A percentile compares a stretch with the other conserved stretches of the same genome.
Evolutionary conservation across 768 basidiomycete genomes (phyloP).

Genomic region (Lepiota brunneoincarnata): DNA sequence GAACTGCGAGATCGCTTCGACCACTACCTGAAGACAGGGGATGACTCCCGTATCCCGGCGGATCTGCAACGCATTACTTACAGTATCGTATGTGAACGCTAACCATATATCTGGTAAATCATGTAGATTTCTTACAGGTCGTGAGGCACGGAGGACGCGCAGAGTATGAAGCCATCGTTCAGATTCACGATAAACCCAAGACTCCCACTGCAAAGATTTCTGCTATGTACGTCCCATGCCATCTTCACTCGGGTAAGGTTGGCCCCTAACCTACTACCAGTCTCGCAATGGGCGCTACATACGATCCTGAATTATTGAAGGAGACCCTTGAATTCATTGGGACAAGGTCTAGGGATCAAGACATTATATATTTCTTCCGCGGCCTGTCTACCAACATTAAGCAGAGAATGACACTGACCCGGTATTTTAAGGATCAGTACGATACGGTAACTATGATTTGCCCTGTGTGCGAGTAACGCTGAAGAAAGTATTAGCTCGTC

Average conservation of each 20-base stretch:
- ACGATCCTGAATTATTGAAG: slow-evolving; percentile 53
- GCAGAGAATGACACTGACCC: slow-evolving; percentile 49
- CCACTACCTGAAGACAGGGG: slow-evolving; percentile 64
- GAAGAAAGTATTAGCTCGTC: slow-evolving; percentile 40
- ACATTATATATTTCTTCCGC: slow-evolving; percentile 61
- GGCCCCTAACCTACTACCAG: slow-evolving; percentile 33
- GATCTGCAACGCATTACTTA: slow-evolving; percentile 68
- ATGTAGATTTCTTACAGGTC: slow-evolving; percentile 38
- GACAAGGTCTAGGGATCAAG: slow-evolving; percentile 53
- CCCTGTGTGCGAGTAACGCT: not conserved
- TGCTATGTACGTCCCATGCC: slow-evolving; percentile 52
- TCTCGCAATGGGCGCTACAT: slow-evolving; percentile 59
- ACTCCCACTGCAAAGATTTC: slow-evolving; percentile 72
- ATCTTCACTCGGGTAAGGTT: not conserved
- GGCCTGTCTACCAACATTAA: slow-evolving; percentile 55
- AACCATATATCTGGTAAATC: not conserved
- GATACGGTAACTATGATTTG: slow-evolving; percentile 43
- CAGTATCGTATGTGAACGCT: slow-evolving; percentile 38
- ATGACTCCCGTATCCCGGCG: slow-evolving; percentile 75
- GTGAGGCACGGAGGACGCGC: slow-evolving; percentile 69
- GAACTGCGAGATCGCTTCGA: slow-evolving; percentile 73
- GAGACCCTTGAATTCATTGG: slow-evolving; percentile 63
- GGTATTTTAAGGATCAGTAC: slow-evolving; percentile 72
- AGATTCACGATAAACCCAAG: slow-evolving; percentile 66
- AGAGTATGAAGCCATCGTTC: slow-evolving; percentile 73